Evolutionary conservation across 2,329 filamentous ascomycete genomes (phyloP).

Genomic region (Colletotrichum ledebouriae): DNA sequence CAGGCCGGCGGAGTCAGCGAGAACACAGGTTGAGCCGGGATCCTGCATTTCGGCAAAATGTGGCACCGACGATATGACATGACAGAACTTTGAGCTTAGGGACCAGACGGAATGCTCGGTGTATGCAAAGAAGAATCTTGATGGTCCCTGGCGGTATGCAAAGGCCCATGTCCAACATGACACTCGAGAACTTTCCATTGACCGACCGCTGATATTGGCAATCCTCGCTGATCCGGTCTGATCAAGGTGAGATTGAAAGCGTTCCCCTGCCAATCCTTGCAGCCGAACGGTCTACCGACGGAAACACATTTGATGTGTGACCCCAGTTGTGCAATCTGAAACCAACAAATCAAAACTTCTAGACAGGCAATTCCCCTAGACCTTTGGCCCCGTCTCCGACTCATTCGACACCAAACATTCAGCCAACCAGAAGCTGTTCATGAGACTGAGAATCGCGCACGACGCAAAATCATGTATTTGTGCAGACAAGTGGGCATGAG

Average conservation of each 20-base stretch:
- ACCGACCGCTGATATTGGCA: neutral
- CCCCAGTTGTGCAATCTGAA: slow-evolving; percentile 14
- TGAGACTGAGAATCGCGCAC: neutral
- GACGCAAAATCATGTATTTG: neutral
- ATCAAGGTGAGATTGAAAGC: slow-evolving; percentile 1
- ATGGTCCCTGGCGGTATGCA: neutral
- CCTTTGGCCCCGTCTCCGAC: neutral
- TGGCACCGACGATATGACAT: slow-evolving; percentile 20
- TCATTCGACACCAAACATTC: neutral
- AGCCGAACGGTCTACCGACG: slow-evolving; percentile 2
- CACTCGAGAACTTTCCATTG: neutral
- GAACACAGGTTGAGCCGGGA: neutral
- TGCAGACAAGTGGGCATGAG: neutral
- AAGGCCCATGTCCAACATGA: neutral
- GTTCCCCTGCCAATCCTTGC: neutral
- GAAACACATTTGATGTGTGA: slow-evolving; percentile 20
- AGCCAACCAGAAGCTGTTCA: neutral
- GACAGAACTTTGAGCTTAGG: neutral
- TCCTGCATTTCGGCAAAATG: neutral
- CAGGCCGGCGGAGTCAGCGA: slow-evolving; percentile 12
- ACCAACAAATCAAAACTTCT: slow-evolving; percentile 9
- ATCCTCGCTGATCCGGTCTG: slow-evolving; percentile 15
- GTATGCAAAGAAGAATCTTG: neutral
- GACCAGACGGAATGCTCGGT: neutral
- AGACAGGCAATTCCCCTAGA: neutral